Percentiles rank a stretch among this genome's conserved stretches.
Conservation (phyloP, 2,329 filamentous ascomycete species). For the Amauroascus niger region DNA sequence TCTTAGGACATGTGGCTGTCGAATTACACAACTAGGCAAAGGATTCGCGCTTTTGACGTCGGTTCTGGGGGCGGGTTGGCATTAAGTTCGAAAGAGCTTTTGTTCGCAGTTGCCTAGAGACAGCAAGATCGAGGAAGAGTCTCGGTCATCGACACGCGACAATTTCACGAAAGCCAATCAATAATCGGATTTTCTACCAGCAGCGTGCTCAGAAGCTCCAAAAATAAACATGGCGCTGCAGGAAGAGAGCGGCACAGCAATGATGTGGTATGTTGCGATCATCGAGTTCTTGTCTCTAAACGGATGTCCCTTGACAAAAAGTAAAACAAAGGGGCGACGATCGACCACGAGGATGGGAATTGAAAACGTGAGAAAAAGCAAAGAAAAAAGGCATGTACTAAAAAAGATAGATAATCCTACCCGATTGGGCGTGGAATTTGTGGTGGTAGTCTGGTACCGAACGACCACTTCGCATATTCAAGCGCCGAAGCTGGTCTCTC, state of each 20-base stretch:
- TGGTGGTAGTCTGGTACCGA: conserved; percentile 1
- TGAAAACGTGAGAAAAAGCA: conserved; percentile 2
- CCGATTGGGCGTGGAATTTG: neutral
- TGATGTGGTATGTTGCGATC: neutral
- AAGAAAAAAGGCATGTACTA: neutral
- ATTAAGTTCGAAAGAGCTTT: neutral
- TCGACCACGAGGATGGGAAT: conserved; percentile 1
- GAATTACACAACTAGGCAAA: neutral
- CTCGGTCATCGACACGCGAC: no score
- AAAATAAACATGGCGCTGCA: neutral
- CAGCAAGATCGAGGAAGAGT: no score
- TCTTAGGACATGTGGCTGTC: conserved; percentile 4
- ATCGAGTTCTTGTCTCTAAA: neutral
- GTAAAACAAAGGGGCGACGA: neutral
- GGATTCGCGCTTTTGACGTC: neutral
- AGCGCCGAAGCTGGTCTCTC: neutral
- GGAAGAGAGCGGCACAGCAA: neutral
- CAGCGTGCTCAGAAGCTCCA: neutral
- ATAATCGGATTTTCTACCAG: neutral
- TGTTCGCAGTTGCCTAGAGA: no score
- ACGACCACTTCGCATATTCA: neutral
- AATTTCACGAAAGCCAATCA: neutral
- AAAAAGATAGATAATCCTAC: neutral
- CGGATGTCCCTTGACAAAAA: neutral
- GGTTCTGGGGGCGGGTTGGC: neutral